Evolutionary conservation across 2,329 filamentous ascomycete genomes (phyloP).

Genomic region (Fusarium piperis): DNA sequence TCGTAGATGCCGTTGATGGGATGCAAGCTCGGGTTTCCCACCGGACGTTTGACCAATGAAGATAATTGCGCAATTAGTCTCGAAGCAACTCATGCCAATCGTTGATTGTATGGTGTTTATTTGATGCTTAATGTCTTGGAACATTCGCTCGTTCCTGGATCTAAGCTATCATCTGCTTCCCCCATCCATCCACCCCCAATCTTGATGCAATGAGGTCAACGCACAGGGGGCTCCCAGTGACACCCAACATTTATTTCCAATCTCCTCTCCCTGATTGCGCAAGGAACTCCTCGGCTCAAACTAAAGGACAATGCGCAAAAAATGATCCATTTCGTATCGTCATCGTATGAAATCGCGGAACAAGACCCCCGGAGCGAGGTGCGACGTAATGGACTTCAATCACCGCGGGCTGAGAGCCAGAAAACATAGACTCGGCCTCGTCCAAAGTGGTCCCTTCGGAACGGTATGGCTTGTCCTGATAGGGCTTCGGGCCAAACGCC

Average conservation of each 20-base stretch:
- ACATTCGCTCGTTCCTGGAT: not conserved
- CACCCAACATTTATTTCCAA: not conserved
- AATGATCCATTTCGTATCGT: conserved; percentile 13
- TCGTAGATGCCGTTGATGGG: not conserved
- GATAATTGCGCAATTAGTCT: not conserved
- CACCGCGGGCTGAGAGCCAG: conserved; percentile 26
- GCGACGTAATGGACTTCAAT: conserved; percentile 42
- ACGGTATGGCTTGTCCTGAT: conserved; percentile 9
- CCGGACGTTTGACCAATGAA: conserved; percentile 9
- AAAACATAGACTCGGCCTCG: not conserved
- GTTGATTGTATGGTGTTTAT: not conserved
- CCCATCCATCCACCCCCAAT: not conserved
- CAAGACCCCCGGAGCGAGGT: conserved; percentile 19
- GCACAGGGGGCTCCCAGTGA: not conserved
- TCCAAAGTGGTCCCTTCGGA: conserved; percentile 12
- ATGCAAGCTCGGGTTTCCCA: not conserved
- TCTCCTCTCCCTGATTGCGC: conserved; percentile 10
- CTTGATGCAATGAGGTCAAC: not conserved
- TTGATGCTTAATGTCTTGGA: not conserved
- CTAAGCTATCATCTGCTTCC: not conserved
- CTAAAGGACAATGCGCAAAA: not conserved
- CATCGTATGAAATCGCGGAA: conserved; percentile 34
- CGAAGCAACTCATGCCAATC: not conserved
- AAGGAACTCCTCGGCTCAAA: conserved; percentile 27
- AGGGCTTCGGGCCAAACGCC: conserved; percentile 31